A percentile compares a stretch with the other conserved stretches of the same genome.
phyloP scores from a whole-genome alignment of 1,139 yeast genomes.

The Diutina ranongensis region DNA sequence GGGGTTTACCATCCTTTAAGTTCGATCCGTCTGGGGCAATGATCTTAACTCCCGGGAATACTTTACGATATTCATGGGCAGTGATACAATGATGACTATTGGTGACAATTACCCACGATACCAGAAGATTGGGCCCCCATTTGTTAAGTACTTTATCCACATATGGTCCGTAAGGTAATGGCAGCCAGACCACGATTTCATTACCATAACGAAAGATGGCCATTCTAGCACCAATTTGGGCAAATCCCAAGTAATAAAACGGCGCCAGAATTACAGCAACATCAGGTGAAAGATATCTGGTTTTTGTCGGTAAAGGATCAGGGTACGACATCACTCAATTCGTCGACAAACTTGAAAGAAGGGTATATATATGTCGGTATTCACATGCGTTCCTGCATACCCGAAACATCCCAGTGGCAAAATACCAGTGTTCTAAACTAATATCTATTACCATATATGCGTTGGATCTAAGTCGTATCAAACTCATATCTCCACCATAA shows the following conservation, averaged over 20 bases:
- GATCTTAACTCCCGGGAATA: conserved; percentile 35
- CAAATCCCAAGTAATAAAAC: conserved; percentile 6
- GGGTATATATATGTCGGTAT: no score
- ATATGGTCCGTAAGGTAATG: conserved; percentile 8
- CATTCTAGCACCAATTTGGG: conserved; percentile 10
- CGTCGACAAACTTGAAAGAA: no score
- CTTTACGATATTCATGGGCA: conserved; percentile 35
- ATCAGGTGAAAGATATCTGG: conserved; percentile 8
- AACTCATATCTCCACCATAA: no score
- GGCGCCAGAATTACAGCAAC: conserved; percentile 8
- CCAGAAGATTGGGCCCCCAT: not conserved
- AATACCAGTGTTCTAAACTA: no score
- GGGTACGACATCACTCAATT: conserved; percentile 8
- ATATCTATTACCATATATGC: no score
- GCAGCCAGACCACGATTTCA: conserved; percentile 9
- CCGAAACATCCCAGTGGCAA: no score
- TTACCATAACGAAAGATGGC: conserved; percentile 8
- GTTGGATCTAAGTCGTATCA: no score
- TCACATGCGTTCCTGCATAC: no score
- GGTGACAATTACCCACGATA: conserved; percentile 27
- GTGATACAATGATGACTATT: conserved; percentile 47
- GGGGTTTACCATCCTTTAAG: conserved; percentile 12
- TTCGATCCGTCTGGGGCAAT: conserved; percentile 36
- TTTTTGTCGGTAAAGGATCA: conserved; percentile 6
- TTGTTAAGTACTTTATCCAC: conserved; percentile 7